phyloP scores from a whole-genome alignment of 2,329 filamentous ascomycete genomes.

The Didymosphaeria variabile region DNA sequence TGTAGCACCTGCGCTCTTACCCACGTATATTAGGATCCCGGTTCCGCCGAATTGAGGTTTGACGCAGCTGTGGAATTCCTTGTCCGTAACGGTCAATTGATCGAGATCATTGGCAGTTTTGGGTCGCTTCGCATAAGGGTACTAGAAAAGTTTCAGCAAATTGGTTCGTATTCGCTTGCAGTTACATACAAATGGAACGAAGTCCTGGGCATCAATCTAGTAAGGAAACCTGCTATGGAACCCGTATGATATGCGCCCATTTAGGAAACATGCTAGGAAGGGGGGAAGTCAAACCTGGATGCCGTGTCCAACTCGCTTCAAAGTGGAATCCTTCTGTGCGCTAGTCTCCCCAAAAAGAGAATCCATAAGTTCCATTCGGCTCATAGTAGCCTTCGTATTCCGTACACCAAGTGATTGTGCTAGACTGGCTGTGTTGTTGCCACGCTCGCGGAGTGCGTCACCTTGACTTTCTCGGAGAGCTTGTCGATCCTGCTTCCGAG shows the following conservation, averaged over 20 bases:
- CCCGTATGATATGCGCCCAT: constrained; percentile 54
- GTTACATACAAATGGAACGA: constrained; percentile 54
- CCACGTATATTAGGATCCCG: constrained; percentile 74
- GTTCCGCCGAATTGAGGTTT: constrained; percentile 82
- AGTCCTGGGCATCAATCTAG: constrained; percentile 42
- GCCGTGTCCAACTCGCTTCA: constrained; percentile 66
- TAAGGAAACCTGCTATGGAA: constrained; percentile 43
- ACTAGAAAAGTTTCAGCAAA: constrained; percentile 66
- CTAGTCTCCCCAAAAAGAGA: constrained; percentile 78
- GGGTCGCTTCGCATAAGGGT: constrained; percentile 82
- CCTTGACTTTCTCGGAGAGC: constrained; percentile 73
- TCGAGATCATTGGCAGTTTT: constrained; percentile 72
- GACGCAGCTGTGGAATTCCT: constrained; percentile 74
- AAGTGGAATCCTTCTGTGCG: constrained; percentile 61
- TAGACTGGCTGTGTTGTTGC: constrained; percentile 46
- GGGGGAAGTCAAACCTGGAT: constrained; percentile 86
- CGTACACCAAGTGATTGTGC: constrained; percentile 44
- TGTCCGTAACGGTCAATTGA: constrained; percentile 70
- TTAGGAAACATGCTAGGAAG: constrained; percentile 49
- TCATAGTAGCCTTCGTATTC: constrained; percentile 77
- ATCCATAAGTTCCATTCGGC: constrained; percentile 88
- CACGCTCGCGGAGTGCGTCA: constrained; percentile 63
- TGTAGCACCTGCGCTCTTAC: constrained; percentile 52
- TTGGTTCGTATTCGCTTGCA: constrained; percentile 52
- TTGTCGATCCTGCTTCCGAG: constrained; percentile 86